phyloP scores from a whole-genome alignment of 2,329 filamentous ascomycete species.

The Microdochium nivale region DNA sequence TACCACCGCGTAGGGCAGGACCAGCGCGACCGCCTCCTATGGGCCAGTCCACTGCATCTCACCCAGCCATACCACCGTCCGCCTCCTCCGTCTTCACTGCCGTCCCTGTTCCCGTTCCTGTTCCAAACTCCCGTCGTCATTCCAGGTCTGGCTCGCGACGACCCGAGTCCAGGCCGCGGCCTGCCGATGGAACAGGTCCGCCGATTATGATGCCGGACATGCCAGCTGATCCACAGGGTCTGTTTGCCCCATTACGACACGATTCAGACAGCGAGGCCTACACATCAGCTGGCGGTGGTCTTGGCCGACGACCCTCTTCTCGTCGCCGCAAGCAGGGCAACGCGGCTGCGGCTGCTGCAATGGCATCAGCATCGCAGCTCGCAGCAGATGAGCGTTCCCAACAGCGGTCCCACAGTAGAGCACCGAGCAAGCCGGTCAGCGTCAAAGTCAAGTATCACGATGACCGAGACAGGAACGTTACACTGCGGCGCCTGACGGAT shows the following conservation, averaged over 20 bases:
- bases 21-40: slow-evolving; percentile 27
- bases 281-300: slow-evolving; percentile 28
- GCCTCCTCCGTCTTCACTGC: neutral
- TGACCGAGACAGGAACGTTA: slow-evolving; percentile 52
- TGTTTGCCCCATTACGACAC: slow-evolving; percentile 24
- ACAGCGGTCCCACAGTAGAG: slow-evolving; percentile 28
- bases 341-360: slow-evolving; percentile 36
- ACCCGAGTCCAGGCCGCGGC: slow-evolving; percentile 2
- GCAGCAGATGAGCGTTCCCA: slow-evolving; percentile 30
- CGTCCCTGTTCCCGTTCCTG: neutral
- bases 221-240: slow-evolving; percentile 42
- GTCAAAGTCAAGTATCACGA: slow-evolving; percentile 53
- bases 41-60: slow-evolving; percentile 3
- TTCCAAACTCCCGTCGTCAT: neutral
- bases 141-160: slow-evolving; percentile 1
- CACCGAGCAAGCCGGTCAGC: slow-evolving; percentile 40
- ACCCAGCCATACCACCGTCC: slow-evolving; percentile 2
- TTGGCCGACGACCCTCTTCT: slow-evolving; percentile 34
- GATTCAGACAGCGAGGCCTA: slow-evolving; percentile 35
- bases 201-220: slow-evolving; percentile 42
- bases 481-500: slow-evolving; percentile 51
- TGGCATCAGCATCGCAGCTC: slow-evolving; percentile 35
- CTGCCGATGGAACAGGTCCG: slow-evolving; percentile 8
- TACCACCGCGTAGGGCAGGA: slow-evolving; percentile 21
- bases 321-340: slow-evolving; percentile 36